Conservation (phyloP, 768 basidiomycete genomes). For the Sutorius australiensis region DNA sequence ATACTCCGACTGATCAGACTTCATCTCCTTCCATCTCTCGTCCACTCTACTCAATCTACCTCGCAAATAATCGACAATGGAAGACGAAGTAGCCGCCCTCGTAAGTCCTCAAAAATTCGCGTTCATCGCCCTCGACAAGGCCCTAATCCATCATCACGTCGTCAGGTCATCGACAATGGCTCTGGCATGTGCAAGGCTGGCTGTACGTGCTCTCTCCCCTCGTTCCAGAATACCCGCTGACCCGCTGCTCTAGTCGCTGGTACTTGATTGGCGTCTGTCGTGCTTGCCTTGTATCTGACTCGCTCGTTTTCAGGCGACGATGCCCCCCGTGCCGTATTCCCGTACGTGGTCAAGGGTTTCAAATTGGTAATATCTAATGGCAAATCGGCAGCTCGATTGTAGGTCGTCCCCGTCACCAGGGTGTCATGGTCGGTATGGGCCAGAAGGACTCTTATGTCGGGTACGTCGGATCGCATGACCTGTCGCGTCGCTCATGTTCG, state of each 20-base stretch:
- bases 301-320: conserved; percentile 65
- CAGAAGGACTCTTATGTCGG: conserved; percentile 97
- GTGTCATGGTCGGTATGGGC: conserved; percentile 97
- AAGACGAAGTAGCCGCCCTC: conserved; percentile 63
- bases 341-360: conserved; percentile 52
- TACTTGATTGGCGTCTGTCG: conserved; percentile 24
- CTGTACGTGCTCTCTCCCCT: conserved; percentile 52
- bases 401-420: conserved; percentile 90
- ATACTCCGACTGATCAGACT: conserved; percentile 25
- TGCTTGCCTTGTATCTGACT: not conserved
- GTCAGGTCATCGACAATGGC: conserved; percentile 86
- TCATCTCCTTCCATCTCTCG: conserved; percentile 19
- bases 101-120: conserved; percentile 25
- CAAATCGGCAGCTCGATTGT: conserved; percentile 69
- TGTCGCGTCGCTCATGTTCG: conserved; percentile 14
- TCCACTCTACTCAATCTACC: conserved; percentile 19
- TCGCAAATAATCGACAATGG: conserved; percentile 41
- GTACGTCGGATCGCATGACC: conserved; percentile 35
- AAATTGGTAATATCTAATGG: conserved; percentile 9
- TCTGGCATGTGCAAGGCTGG: conserved; percentile 99
- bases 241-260: conserved; percentile 53
- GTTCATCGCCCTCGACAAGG: not conserved
- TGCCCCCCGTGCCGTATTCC: conserved; percentile 90
- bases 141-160: not conserved
- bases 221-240: conserved; percentile 16